Evolutionary conservation across 768 basidiomycete species (phyloP).

Genomic region (Calvatia gigantea): DNA sequence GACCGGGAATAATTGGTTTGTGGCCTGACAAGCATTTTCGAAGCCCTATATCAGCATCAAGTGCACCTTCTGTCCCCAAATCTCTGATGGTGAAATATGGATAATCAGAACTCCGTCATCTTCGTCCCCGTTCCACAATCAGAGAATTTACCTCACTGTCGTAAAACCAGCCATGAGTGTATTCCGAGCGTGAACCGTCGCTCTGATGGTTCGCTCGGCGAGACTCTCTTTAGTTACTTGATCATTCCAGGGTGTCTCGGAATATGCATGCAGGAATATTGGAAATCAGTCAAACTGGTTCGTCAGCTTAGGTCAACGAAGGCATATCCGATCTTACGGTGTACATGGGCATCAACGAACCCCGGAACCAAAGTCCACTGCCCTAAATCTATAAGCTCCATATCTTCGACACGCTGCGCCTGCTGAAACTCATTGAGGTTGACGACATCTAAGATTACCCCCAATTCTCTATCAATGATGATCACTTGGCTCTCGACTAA

Average conservation of each 20-base stretch:
- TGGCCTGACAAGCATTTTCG: slow-evolving; percentile 44
- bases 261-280: slow-evolving; percentile 63
- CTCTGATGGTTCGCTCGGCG: slow-evolving; percentile 57
- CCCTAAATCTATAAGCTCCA: slow-evolving; percentile 41
- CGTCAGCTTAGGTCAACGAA: neutral
- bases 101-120: neutral
- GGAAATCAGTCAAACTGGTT: neutral
- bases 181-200: slow-evolving; percentile 52
- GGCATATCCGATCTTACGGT: slow-evolving; percentile 41
- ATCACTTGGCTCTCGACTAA: slow-evolving; percentile 45
- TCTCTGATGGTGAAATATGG: slow-evolving; percentile 34
- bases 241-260: slow-evolving; percentile 58
- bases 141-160: slow-evolving; percentile 44
- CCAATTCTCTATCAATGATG: slow-evolving; percentile 40
- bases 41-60: slow-evolving; percentile 56
- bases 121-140: neutral
- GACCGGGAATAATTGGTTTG: slow-evolving; percentile 52
- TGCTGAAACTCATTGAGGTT: slow-evolving; percentile 12
- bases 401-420: slow-evolving; percentile 17
- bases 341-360: slow-evolving; percentile 56
- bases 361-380: slow-evolving; percentile 50
- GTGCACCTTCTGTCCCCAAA: slow-evolving; percentile 66
- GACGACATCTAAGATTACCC: slow-evolving; percentile 45
- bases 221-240: slow-evolving; percentile 57
- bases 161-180: slow-evolving; percentile 65